These are phyloP conservation scores for Carallia pectinifolia DNA, from an alignment of 345 rosid genomes.

Conservation along the genomic window DNA sequence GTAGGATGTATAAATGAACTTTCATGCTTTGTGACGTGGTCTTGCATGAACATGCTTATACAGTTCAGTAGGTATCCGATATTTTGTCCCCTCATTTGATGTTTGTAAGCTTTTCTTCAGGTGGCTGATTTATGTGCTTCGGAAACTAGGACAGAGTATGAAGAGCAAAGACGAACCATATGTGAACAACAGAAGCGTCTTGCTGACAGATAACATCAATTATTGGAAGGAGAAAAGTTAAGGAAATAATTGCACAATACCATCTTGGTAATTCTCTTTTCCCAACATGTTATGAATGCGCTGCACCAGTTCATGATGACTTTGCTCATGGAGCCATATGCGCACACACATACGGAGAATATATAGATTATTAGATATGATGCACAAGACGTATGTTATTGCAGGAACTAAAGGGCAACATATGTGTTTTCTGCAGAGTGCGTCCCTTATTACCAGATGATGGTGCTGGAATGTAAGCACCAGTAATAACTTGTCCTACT, in stretches of 20 bases:
- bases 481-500: constrained; percentile 65
- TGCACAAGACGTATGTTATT: constrained; percentile 6
- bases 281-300: background rate
- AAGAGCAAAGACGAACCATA: constrained; percentile 43
- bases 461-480: constrained; percentile 48
- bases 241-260: constrained; percentile 87
- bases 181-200: constrained; percentile 53
- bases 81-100: background rate
- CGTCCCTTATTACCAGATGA: constrained; percentile 85
- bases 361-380: background rate
- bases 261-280: constrained; percentile 51
- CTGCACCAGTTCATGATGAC: no score
- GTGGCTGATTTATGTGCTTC: constrained; percentile 51
- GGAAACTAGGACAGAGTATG: constrained; percentile 50
- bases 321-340: no score
- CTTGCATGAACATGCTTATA: background rate
- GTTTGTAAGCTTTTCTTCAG: constrained; percentile 29
- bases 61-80: background rate
- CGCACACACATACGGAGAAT: no score
- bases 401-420: constrained; percentile 96
- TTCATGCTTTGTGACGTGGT: no score
- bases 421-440: constrained; percentile 91
- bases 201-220: constrained; percentile 54
- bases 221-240: constrained; percentile 71
- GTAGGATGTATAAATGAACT: no score